Evolutionary conservation across 352 stramenopile species (phyloP), one percentile per base, ranked within the genome.

Genomic region (Globisporangium megalacanthum): DNA sequence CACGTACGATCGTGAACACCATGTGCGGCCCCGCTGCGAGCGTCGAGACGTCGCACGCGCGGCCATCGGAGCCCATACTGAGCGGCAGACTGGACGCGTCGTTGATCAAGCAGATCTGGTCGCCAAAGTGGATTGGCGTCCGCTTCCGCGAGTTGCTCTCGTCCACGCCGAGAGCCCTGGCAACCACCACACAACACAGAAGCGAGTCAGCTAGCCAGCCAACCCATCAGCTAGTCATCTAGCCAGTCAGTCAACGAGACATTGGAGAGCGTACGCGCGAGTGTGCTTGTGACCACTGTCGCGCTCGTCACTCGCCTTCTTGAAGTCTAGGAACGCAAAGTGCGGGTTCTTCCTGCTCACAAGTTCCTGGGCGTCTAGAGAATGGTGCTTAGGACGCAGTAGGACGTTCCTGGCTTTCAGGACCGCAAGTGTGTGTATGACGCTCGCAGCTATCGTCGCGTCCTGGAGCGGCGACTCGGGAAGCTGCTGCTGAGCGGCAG

Each of bases 281-380:
- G 61, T 42, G 11, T 37, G 68, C n/a, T 20, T 66, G 63, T 3
- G 60, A 20, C 25, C 13, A 20, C 25, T 9, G 33, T 52, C 31
- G 10, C 13, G 10, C 7, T 49, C 51, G 25, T 44, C 35, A 50
- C 8, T 31, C 13, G 77, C 48, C 14, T 54, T 57, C 47, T 65
- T 73, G 49, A 88, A 86, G 41, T 86, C 69, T 13, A 82, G 57
- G 46, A 88, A 88, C n/a, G 75, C 78, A 47, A 82, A 49, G 50
- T 88, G 78, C 8, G 75, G 22, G 53, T 88, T 86, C 66, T 79
- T 85, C 31, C 65, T 62, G 6, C 70, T 49, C 45, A 39, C 8
- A 29, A 50, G 20, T 8, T 56, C 48, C 6, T 15, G 39, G 15
- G 22, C 51, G n/a, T 60, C 33, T n/a, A 54, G 58, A 7, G 31